A percentile compares a stretch with the other conserved stretches of the same genome.
Evolutionary conservation across 1,284 basidiomycete genomes (phyloP).

Genomic region (Amylostereum chailletii): DNA sequence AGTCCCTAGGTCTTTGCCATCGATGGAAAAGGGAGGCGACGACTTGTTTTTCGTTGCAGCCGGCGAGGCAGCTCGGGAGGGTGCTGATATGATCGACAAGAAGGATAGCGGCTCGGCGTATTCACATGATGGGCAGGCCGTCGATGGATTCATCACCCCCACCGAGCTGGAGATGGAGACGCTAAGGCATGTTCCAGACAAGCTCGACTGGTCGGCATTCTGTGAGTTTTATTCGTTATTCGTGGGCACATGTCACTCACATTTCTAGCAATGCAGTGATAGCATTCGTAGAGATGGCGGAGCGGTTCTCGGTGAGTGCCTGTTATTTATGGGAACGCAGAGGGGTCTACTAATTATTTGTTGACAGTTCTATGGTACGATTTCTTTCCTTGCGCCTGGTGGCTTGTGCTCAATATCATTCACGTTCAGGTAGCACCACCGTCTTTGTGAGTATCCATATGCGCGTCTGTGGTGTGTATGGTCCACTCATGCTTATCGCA

Average conservation of each 20-base stretch:
- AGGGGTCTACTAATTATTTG: no score
- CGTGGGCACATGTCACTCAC: conserved; percentile 2
- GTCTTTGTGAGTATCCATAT: conserved; percentile 45
- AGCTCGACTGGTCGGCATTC: conserved; percentile 59
- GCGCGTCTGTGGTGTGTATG: not conserved
- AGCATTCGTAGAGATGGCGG: conserved; percentile 62
- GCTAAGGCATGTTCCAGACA: conserved; percentile 54
- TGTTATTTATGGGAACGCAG: no score
- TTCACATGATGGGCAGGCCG: no score
- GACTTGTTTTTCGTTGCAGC: conserved; percentile 21
- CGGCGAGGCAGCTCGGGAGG: conserved; percentile 11
- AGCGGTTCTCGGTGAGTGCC: conserved; percentile 60
- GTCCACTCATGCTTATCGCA: conserved; percentile 14
- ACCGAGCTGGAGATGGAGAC: conserved; percentile 59
- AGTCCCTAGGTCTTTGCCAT: no score
- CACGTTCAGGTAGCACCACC: conserved; percentile 39
- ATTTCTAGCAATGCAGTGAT: conserved; percentile 37
- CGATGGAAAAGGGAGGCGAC: conserved; percentile 15
- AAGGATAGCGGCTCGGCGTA: conserved; percentile 8
- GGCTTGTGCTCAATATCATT: not conserved
- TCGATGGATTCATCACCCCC: conserved; percentile 52
- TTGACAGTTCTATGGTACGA: no score
- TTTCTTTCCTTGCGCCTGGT: not conserved
- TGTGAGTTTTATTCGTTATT: conserved; percentile 28
- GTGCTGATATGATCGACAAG: conserved; percentile 17